Conservation (phyloP, 371 early-diverging fungal species). For the Mucor indicus region DNA sequence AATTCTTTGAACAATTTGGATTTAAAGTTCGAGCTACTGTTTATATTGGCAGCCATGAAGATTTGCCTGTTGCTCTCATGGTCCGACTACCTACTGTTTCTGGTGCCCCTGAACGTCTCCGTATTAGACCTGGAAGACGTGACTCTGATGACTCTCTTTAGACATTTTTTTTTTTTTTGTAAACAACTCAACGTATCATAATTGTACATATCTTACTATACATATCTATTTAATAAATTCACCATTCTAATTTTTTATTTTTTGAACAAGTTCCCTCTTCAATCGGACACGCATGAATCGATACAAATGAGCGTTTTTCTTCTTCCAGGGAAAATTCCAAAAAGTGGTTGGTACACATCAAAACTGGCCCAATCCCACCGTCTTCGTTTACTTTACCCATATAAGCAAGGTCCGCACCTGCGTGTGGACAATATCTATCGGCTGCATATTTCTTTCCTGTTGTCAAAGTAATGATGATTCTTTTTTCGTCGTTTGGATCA, state of each 20-base stretch:
- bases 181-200: neutral
- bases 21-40: slow-evolving; percentile 26
- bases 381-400: slow-evolving; percentile 37
- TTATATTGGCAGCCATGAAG: slow-evolving; percentile 16
- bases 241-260: slow-evolving; percentile 10
- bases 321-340: slow-evolving; percentile 47
- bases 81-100: slow-evolving; percentile 21
- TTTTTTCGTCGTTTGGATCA: slow-evolving; percentile 37
- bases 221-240: neutral
- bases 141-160: slow-evolving; percentile 20
- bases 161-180: neutral
- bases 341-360: slow-evolving; percentile 44
- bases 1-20: slow-evolving; percentile 49
- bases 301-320: slow-evolving; percentile 23
- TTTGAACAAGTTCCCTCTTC: neutral
- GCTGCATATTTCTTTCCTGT: slow-evolving; percentile 38
- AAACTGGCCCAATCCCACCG: slow-evolving; percentile 47
- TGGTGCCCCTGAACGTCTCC: slow-evolving; percentile 26
- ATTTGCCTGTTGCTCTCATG: slow-evolving; percentile 34
- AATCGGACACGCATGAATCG: slow-evolving; percentile 39
- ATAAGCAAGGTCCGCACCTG: slow-evolving; percentile 42
- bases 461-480: slow-evolving; percentile 40
- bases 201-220: too few relatives aligned
- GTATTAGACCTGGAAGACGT: slow-evolving; percentile 40
- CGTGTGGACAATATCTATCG: slow-evolving; percentile 52